phyloP scores from a whole-genome alignment of 2,329 filamentous ascomycete genomes.

The Stachybotrys elegans region DNA sequence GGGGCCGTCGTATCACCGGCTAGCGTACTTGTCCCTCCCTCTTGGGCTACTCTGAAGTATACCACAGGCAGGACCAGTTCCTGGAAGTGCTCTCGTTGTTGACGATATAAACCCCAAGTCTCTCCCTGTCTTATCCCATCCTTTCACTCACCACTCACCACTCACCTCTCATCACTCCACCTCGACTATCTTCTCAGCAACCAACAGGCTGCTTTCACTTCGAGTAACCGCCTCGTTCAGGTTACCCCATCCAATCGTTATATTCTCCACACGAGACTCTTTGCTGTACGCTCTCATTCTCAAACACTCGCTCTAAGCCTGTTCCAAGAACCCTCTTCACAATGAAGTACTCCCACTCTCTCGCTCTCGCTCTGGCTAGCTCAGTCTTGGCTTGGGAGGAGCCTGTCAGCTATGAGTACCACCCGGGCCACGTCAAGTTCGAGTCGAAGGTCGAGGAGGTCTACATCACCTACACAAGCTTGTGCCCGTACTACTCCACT shows the following conservation, averaged over 20 bases:
- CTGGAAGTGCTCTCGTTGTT: no score
- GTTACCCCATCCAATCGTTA: constrained; percentile 23
- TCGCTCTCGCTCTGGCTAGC: constrained; percentile 17
- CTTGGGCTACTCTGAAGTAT: no score
- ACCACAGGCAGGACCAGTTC: no score
- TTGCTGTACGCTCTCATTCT: no score
- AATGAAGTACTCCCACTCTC: constrained; percentile 20
- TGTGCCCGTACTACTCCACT: constrained; percentile 28
- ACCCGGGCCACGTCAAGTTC: constrained; percentile 41
- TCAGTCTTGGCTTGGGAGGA: constrained; percentile 14
- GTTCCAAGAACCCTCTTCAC: constrained; percentile 8
- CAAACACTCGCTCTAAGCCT: constrained; percentile 2
- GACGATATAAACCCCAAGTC: no score
- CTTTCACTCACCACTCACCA: no score
- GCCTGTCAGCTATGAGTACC: constrained; percentile 33
- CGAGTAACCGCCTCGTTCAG: constrained; percentile 24
- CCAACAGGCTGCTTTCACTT: no score
- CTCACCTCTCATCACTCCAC: no score
- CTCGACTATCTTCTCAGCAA: no score
- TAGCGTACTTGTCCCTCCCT: no score
- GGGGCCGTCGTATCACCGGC: no score
- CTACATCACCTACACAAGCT: constrained; percentile 28
- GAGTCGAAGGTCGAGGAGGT: constrained; percentile 16
- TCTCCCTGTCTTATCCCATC: no score
- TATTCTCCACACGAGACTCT: constrained; percentile 12